A percentile compares a stretch with the other conserved stretches of the same genome.
These are phyloP conservation scores for Adansonia rubrostipa DNA, from an alignment of 441 rosid genomes.

Conservation along the genomic window DNA sequence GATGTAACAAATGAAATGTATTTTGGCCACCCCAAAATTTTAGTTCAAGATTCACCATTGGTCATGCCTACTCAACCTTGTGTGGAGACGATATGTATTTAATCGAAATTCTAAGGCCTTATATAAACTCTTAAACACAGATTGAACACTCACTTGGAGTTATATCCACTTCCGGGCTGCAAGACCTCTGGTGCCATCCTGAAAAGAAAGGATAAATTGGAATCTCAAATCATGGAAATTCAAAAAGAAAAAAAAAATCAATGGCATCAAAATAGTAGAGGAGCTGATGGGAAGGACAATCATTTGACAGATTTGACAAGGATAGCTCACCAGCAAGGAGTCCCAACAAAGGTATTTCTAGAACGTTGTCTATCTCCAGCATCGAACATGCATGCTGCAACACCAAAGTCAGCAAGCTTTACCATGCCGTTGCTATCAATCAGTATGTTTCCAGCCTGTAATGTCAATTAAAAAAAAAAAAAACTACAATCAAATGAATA, in stretches of 20 bases:
- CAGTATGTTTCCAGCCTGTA: slow-evolving; percentile 96
- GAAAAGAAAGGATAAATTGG: slow-evolving; percentile 36
- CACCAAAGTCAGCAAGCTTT: slow-evolving; percentile 98
- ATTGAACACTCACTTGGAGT: slow-evolving; percentile 77
- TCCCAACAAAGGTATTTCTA: slow-evolving; percentile 97
- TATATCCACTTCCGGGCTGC: slow-evolving; percentile 98
- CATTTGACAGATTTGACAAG: neutral
- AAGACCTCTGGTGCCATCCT: slow-evolving; percentile 99
- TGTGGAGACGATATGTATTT: neutral
- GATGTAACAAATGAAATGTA: no score
- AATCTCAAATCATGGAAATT: neutral
- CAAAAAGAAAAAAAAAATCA: neutral
- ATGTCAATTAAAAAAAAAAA: slow-evolving; percentile 22
- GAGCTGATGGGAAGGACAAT: slow-evolving; percentile 8
- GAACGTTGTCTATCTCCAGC: slow-evolving; percentile 92
- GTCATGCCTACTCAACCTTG: neutral
- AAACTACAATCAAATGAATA: slow-evolving; percentile 23
- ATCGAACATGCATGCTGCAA: slow-evolving; percentile 98
- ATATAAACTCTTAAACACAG: neutral
- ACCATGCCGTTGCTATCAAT: slow-evolving; percentile 76
- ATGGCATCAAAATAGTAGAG: slow-evolving; percentile 8
- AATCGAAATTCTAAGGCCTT: slow-evolving; percentile 11
- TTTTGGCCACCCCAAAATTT: no score
- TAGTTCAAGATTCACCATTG: no score
- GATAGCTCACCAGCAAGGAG: slow-evolving; percentile 90